Evolutionary conservation across 1,139 yeast species (phyloP).

Genomic region (Candida sp.): DNA sequence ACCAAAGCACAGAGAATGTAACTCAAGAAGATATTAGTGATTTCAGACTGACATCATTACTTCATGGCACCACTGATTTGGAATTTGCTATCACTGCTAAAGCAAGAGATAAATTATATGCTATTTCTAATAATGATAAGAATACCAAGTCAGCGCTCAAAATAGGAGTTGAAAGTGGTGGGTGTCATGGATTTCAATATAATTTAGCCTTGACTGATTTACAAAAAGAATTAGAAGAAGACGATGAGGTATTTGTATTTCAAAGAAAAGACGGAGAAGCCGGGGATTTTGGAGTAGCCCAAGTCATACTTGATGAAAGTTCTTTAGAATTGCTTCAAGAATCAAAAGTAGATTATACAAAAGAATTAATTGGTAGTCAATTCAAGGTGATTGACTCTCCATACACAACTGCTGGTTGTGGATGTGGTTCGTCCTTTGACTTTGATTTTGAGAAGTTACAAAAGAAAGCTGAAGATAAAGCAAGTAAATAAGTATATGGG

Average conservation of each 20-base stretch:
- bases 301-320: constrained; percentile 73
- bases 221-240: constrained; percentile 34
- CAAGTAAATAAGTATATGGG: background rate
- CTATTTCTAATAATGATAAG: constrained; percentile 54
- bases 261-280: constrained; percentile 48
- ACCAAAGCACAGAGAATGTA: constrained; percentile 5
- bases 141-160: constrained; percentile 60
- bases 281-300: constrained; percentile 32
- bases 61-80: constrained; percentile 34
- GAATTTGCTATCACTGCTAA: constrained; percentile 38
- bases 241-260: constrained; percentile 48
- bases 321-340: constrained; percentile 82
- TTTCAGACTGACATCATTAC: constrained; percentile 25
- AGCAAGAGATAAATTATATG: constrained; percentile 49
- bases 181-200: constrained; percentile 98
- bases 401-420: constrained; percentile 88
- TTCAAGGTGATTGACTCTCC: constrained; percentile 92
- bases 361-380: constrained; percentile 92
- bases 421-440: constrained; percentile 96
- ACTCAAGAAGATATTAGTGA: constrained; percentile 25
- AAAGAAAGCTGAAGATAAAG: constrained; percentile 15
- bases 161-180: constrained; percentile 93
- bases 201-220: constrained; percentile 60
- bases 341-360: constrained; percentile 83
- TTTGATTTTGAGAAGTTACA: constrained; percentile 65